phyloP scores from a whole-genome alignment of 345 rosid genomes.

The Pugionium dolabratum region DNA sequence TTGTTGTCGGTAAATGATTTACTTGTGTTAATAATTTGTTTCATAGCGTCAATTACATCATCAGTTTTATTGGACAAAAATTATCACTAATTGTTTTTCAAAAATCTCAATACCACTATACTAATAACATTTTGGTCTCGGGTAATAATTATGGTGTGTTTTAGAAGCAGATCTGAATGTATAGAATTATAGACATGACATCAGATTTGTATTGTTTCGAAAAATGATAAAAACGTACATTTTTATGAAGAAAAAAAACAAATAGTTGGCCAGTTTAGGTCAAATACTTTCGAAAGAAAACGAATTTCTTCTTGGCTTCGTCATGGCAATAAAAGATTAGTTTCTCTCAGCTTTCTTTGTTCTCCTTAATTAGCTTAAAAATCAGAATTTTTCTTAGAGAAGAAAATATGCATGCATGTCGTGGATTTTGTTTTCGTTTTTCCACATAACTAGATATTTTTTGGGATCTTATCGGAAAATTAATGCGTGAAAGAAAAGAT shows the following conservation, averaged over 20 bases:
- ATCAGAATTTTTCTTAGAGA: not conserved
- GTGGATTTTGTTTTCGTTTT: slow-evolving; percentile 9
- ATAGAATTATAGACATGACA: not conserved
- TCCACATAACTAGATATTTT: not conserved
- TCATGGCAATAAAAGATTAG: not conserved
- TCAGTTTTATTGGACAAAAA: not conserved
- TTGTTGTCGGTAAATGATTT: slow-evolving; percentile 26
- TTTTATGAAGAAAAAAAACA: not conserved
- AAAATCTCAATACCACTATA: not conserved
- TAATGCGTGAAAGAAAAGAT: not conserved
- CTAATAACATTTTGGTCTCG: not conserved
- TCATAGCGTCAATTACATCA: not conserved
- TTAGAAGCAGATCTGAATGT: slow-evolving; percentile 15
- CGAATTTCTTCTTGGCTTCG: slow-evolving; percentile 3
- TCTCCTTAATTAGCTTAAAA: not conserved
- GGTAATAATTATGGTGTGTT: not conserved
- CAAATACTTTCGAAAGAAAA: slow-evolving; percentile 19
- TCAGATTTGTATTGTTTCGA: not conserved
- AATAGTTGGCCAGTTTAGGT: slow-evolving; percentile 1
- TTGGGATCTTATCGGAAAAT: slow-evolving; percentile 15
- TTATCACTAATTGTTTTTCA: not conserved
- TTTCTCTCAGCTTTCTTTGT: not conserved
- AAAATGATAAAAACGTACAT: slow-evolving; percentile 12
- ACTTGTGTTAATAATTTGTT: not conserved
- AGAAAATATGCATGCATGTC: not conserved